These are phyloP conservation scores for Phytophthora sp. DNA, from an alignment of 352 stramenopile species.

Conservation along the genomic window DNA sequence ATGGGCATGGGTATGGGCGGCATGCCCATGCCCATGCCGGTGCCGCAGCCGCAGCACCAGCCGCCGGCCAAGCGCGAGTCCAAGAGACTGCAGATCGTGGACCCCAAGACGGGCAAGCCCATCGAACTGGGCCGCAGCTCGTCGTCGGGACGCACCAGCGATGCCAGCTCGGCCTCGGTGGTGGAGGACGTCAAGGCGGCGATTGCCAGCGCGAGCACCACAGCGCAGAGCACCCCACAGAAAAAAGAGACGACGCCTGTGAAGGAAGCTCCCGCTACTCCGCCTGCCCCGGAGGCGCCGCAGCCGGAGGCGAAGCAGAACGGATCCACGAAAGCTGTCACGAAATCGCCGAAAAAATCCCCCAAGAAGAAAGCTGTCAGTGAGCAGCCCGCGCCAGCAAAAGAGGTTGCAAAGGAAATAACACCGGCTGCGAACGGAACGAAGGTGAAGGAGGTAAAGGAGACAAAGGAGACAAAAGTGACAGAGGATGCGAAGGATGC, in stretches of 20 bases:
- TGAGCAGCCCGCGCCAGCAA: conserved; percentile 5
- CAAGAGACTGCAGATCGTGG: conserved; percentile 55
- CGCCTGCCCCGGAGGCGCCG: not conserved
- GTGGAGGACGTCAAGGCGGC: conserved; percentile 25
- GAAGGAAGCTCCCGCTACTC: conserved; percentile 1
- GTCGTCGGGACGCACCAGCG: conserved; percentile 14
- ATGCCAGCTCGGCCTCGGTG: conserved; percentile 14
- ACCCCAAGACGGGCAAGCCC: conserved; percentile 55
- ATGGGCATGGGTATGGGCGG: conserved; percentile 52
- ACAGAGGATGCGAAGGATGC: not conserved
- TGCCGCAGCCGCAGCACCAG: conserved; percentile 38
- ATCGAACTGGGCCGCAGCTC: conserved; percentile 39
- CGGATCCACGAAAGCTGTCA: conserved; percentile 11
- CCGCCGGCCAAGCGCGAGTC: conserved; percentile 51
- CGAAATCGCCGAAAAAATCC: conserved; percentile 26
- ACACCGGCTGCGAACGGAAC: conserved; percentile 12
- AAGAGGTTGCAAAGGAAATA: conserved; percentile 2
- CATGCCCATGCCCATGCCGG: conserved; percentile 43
- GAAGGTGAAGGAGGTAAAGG: not conserved
- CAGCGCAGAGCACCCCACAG: conserved; percentile 39
- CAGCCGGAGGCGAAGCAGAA: conserved; percentile 32
- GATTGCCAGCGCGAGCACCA: conserved; percentile 21
- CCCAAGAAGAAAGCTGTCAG: conserved; percentile 23
- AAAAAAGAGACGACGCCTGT: conserved; percentile 30
- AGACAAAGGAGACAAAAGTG: not conserved